phyloP scores from a whole-genome alignment of 148 eudicot genomes.

The Fagopyrum tataricum region DNA sequence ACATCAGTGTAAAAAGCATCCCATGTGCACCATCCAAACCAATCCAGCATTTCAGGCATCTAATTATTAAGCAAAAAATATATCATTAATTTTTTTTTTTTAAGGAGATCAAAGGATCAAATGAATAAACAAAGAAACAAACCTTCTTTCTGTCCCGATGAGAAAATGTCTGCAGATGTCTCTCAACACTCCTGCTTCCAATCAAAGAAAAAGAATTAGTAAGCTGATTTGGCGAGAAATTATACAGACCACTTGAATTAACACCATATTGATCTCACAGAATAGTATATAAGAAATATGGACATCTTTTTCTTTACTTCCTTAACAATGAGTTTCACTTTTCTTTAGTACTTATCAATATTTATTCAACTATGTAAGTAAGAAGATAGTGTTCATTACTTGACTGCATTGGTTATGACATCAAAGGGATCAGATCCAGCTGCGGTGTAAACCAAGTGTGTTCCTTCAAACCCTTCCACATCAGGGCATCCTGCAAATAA shows the following conservation, averaged over 20 bases:
- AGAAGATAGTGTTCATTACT: slow-evolving; percentile 35
- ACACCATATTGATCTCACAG: not conserved
- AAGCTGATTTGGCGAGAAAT: not conserved
- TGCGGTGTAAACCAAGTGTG: slow-evolving; percentile 66
- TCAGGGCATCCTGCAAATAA: slow-evolving; percentile 59
- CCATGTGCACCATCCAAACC: slow-evolving; percentile 99
- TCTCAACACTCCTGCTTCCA: slow-evolving; percentile 60
- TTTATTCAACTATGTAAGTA: not conserved
- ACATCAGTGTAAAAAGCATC: slow-evolving; percentile 87
- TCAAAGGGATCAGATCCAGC: slow-evolving; percentile 81
- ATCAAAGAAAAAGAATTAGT: not conserved
- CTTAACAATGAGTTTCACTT: not conserved
- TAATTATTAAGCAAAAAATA: slow-evolving; percentile 18
- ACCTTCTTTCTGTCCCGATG: slow-evolving; percentile 90
- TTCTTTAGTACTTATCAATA: too few relatives aligned
- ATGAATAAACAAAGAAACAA: not conserved
- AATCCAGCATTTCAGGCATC: slow-evolving; percentile 85
- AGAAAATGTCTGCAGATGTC: slow-evolving; percentile 67
- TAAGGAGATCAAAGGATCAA: not conserved
- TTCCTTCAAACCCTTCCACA: slow-evolving; percentile 71
- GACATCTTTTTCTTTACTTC: not conserved
- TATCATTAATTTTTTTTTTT: not conserved
- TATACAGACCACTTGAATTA: too few relatives aligned
- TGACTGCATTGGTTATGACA: slow-evolving; percentile 66
- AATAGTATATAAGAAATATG: not conserved